Percentiles rank a stretch among this genome's conserved stretches.
Evolutionary conservation across 495 filamentous ascomycete genomes (phyloP).

Genomic region (Peziza echinospora): DNA sequence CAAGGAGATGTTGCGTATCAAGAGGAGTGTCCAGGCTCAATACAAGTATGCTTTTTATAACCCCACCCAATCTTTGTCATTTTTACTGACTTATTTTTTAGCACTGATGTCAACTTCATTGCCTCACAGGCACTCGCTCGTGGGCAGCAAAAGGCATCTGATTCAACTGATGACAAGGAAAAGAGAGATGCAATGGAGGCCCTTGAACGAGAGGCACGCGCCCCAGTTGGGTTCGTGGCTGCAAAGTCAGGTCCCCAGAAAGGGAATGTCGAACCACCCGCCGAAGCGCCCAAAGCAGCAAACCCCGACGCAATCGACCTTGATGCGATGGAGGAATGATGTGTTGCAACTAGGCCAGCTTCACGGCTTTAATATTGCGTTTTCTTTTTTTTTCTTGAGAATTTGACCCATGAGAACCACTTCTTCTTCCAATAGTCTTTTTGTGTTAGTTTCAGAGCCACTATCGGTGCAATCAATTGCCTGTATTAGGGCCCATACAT

Average conservation of each 20-base stretch:
- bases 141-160: constrained; percentile 33
- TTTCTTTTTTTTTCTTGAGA: neutral
- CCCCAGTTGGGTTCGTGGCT: constrained; percentile 80
- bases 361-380: constrained; percentile 8
- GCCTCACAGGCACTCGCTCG: constrained; percentile 84
- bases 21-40: constrained; percentile 88
- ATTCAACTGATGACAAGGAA: constrained; percentile 29
- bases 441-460: no score
- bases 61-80: constrained; percentile 9
- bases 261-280: constrained; percentile 31
- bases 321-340: constrained; percentile 30
- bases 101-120: constrained; percentile 93
- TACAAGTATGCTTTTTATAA: constrained; percentile 41
- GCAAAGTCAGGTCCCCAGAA: constrained; percentile 53
- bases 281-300: constrained; percentile 27
- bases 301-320: constrained; percentile 87
- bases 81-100: constrained; percentile 1
- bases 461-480: no score
- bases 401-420: no score
- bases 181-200: constrained; percentile 72
- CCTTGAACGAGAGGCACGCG: constrained; percentile 69
- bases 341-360: constrained; percentile 13
- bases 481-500: no score
- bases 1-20: constrained; percentile 97
- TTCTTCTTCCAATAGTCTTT: no score